These are phyloP conservation scores for Brassica incana DNA, from an alignment of 345 rosid species.

Conservation along the genomic window DNA sequence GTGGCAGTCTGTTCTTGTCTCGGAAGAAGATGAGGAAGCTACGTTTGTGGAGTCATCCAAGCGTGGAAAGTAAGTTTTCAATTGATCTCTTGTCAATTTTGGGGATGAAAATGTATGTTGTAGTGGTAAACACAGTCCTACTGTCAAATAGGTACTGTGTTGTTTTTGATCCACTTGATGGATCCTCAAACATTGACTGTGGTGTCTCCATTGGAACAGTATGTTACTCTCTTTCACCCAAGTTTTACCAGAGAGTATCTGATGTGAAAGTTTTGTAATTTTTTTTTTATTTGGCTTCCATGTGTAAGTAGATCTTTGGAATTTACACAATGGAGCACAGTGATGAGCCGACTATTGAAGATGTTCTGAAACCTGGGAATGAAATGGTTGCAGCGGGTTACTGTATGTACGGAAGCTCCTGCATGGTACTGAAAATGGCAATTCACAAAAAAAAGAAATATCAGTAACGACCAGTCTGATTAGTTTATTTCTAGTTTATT, in stretches of 20 bases:
- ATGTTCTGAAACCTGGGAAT: conserved; percentile 89
- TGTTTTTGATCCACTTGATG: conserved; percentile 97
- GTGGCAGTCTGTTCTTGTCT: conserved; percentile 85
- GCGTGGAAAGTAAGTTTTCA: conserved; percentile 70
- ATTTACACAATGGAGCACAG: conserved; percentile 72
- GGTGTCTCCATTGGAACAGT: conserved; percentile 99
- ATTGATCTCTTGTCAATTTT: not conserved
- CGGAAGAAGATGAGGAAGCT: conserved; percentile 97
- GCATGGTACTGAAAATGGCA: conserved; percentile 64
- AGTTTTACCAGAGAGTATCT: not conserved
- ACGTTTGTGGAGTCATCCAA: conserved; percentile 70
- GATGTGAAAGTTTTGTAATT: conserved; percentile 16
- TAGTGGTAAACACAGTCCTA: not conserved
- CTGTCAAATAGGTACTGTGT: conserved; percentile 69
- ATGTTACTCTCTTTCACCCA: conserved; percentile 25
- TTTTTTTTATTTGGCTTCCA: not conserved
- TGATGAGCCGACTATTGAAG: conserved; percentile 69
- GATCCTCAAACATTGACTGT: conserved; percentile 96
- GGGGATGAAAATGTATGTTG: not conserved
- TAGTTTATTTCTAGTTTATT: not conserved
- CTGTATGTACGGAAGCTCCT: conserved; percentile 99
- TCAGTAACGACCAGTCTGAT: not conserved
- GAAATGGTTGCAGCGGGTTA: conserved; percentile 96
- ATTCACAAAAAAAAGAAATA: not conserved
- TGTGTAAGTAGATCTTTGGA: conserved; percentile 75